phyloP scores from a whole-genome alignment of 345 rosid species.

The Heritiera littoralis region DNA sequence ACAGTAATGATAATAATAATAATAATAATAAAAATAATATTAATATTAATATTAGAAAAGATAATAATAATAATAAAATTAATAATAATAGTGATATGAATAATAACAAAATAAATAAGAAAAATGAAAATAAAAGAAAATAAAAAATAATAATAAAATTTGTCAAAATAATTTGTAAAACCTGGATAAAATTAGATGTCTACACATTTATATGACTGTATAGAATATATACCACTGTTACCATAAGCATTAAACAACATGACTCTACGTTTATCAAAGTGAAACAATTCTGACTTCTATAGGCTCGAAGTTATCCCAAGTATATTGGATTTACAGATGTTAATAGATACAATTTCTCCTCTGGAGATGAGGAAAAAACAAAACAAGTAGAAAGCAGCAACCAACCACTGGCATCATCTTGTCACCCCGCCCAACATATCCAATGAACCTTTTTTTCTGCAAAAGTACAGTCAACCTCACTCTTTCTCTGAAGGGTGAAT shows the following conservation, averaged over 20 bases:
- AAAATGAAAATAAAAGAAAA: no score
- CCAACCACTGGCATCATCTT: neutral
- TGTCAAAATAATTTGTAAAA: no score
- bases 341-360: neutral
- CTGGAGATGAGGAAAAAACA: neutral
- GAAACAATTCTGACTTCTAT: neutral
- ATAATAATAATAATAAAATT: no score
- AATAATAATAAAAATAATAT: no score
- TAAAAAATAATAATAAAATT: no score
- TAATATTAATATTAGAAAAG: no score
- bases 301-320: neutral
- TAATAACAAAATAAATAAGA: no score
- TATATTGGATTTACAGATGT: neutral
- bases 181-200: no score
- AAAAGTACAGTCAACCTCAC: neutral
- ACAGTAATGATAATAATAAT: no score
- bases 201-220: neutral
- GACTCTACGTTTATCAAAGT: neutral
- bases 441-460: neutral
- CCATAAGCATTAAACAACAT: neutral
- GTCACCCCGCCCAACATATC: neutral
- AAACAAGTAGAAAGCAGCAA: neutral
- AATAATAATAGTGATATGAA: no score
- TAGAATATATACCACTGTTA: neutral
- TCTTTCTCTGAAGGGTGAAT: neutral